These are phyloP conservation scores for Kazachstania sp. DNA, from an alignment of 1,139 yeast species.

Conservation along the genomic window DNA sequence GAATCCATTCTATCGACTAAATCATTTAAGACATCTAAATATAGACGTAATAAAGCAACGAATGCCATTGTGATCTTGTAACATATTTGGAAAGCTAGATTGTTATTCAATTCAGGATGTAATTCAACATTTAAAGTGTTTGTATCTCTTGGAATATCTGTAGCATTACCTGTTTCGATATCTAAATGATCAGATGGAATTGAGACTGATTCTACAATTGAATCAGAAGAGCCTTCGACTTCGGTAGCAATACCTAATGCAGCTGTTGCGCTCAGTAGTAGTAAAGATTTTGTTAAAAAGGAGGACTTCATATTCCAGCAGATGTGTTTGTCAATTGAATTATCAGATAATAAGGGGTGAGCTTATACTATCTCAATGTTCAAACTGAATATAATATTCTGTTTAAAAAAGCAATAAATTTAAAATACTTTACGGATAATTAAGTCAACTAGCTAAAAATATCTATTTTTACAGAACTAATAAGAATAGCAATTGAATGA, in stretches of 20 bases:
- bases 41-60: slow-evolving; percentile 1
- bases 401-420: too few species aligned
- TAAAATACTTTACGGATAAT: too few species aligned
- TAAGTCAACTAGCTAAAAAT: too few species aligned
- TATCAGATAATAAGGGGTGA: too few species aligned
- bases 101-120: background rate
- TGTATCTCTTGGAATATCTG: background rate
- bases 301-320: background rate
- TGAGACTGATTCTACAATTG: background rate
- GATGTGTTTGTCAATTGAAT: too few species aligned
- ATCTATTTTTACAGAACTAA: too few species aligned
- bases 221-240: background rate
- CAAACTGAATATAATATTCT: too few species aligned
- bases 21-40: background rate
- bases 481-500: too few species aligned
- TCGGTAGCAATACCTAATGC: background rate
- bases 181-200: background rate
- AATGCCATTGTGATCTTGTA: slow-evolving; percentile 1
- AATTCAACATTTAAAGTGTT: background rate
- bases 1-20: slow-evolving; percentile 2
- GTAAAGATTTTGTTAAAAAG: background rate
- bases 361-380: too few species aligned
- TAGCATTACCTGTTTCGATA: background rate
- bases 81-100: background rate
- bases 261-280: background rate